phyloP scores from a whole-genome alignment of 2,329 filamentous ascomycete genomes.

The Geosmithia putterillii region DNA sequence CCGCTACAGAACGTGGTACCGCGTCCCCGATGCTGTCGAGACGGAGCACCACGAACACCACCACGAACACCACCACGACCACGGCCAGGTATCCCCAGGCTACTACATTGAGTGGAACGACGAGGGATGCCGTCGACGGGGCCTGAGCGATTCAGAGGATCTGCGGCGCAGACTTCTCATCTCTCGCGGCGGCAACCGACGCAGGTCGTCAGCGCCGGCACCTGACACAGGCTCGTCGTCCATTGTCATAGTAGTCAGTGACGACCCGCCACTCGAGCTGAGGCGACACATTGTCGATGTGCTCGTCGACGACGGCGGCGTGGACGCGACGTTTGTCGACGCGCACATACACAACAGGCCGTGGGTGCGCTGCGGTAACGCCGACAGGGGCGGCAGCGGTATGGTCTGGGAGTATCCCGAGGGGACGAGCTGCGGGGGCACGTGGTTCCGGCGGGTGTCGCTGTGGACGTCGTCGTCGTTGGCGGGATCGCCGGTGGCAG shows the following conservation, averaged over 20 bases:
- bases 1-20: neutral
- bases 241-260: neutral
- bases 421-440: neutral
- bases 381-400: neutral
- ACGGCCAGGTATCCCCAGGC: constrained; percentile 3
- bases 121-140: constrained; percentile 4
- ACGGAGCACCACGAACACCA: no score
- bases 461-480: neutral
- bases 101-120: constrained; percentile 7
- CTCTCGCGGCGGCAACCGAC: neutral
- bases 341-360: constrained; percentile 1
- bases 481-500: neutral
- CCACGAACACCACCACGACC: neutral
- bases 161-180: constrained; percentile 1
- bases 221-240: neutral
- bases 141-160: constrained; percentile 4
- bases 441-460: constrained; percentile 2
- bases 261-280: neutral
- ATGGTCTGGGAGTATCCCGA: constrained; percentile 7
- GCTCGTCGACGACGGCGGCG: constrained; percentile 1
- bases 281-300: neutral
- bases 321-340: constrained; percentile 5
- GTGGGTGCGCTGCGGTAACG: constrained; percentile 1
- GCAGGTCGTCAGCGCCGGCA: neutral
- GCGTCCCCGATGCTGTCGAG: neutral